A percentile compares a stretch with the other conserved stretches of the same genome.
Conservation (phyloP, 441 rosid genomes). For the Gossypium schwendimanii region DNA sequence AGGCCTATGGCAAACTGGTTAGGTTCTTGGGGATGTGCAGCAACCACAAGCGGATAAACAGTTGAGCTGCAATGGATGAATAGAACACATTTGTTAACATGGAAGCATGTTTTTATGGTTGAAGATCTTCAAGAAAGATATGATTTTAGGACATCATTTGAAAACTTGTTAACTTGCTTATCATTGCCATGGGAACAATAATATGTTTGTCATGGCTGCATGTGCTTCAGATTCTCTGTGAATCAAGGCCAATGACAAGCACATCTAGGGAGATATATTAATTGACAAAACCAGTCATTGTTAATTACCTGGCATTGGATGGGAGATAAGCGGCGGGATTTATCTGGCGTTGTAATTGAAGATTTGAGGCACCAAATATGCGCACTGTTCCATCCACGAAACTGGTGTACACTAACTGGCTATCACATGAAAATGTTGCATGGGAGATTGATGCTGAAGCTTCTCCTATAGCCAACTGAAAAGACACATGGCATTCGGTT, state of each 20-base stretch:
- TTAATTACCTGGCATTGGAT: slow-evolving; percentile 34
- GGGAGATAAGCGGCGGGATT: slow-evolving; percentile 42
- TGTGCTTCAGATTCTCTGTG: not conserved
- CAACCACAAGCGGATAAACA: slow-evolving; percentile 46
- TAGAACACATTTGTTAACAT: not conserved
- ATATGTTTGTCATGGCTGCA: not conserved
- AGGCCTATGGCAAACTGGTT: slow-evolving; percentile 70
- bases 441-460: slow-evolving; percentile 34
- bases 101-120: not conserved
- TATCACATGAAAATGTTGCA: slow-evolving; percentile 56
- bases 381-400: slow-evolving; percentile 43
- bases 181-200: not conserved
- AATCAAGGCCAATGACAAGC: not conserved
- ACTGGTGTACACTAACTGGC: slow-evolving; percentile 44
- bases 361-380: slow-evolving; percentile 31
- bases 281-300: not conserved
- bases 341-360: slow-evolving; percentile 38
- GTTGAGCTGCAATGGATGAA: slow-evolving; percentile 33
- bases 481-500: not conserved
- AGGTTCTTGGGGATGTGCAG: slow-evolving; percentile 64
- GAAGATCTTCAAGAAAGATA: not conserved
- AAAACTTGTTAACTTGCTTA: not conserved
- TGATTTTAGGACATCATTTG: not conserved
- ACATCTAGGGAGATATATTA: not conserved
- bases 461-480: slow-evolving; percentile 42